phyloP scores from a whole-genome alignment of 495 filamentous ascomycete genomes.

The Hypoxylon lienhwacheense region DNA sequence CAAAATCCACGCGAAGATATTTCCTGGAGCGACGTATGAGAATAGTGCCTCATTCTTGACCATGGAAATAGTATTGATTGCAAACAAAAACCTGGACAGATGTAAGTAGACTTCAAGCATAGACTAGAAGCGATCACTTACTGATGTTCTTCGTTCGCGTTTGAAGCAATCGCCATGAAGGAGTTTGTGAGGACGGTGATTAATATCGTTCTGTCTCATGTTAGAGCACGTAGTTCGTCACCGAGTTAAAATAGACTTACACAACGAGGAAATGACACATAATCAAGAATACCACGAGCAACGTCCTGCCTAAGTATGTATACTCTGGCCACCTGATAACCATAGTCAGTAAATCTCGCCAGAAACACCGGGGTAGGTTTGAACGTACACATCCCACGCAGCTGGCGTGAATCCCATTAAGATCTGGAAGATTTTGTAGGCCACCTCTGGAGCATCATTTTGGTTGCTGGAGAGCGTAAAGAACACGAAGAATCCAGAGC shows the following conservation, averaged over 20 bases:
- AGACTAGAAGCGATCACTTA: constrained; percentile 26
- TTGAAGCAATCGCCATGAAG: constrained; percentile 90
- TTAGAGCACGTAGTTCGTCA: constrained; percentile 17
- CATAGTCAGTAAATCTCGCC: constrained; percentile 36
- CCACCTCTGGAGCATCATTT: constrained; percentile 66
- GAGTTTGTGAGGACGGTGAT: constrained; percentile 92
- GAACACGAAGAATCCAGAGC: constrained; percentile 92
- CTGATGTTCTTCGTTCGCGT: constrained; percentile 90
- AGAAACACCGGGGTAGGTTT: not conserved
- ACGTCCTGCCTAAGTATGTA: constrained; percentile 70
- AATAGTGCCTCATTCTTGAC: constrained; percentile 94
- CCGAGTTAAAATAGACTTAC: constrained; percentile 35
- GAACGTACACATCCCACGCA: constrained; percentile 54
- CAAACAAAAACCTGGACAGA: constrained; percentile 69
- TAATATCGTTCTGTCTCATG: constrained; percentile 65
- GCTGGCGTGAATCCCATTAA: constrained; percentile 74
- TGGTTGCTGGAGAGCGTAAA: constrained; percentile 75
- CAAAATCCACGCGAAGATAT: constrained; percentile 83
- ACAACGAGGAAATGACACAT: constrained; percentile 95
- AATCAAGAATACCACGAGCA: constrained; percentile 80
- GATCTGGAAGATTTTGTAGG: constrained; percentile 89
- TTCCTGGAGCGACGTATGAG: constrained; percentile 85
- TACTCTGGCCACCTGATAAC: constrained; percentile 71
- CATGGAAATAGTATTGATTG: constrained; percentile 93
- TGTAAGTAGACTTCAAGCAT: constrained; percentile 3